A percentile compares a stretch with the other conserved stretches of the same genome.
Evolutionary conservation across 495 filamentous ascomycete species (phyloP).

Genomic region (Penicillium dipodomyicola): DNA sequence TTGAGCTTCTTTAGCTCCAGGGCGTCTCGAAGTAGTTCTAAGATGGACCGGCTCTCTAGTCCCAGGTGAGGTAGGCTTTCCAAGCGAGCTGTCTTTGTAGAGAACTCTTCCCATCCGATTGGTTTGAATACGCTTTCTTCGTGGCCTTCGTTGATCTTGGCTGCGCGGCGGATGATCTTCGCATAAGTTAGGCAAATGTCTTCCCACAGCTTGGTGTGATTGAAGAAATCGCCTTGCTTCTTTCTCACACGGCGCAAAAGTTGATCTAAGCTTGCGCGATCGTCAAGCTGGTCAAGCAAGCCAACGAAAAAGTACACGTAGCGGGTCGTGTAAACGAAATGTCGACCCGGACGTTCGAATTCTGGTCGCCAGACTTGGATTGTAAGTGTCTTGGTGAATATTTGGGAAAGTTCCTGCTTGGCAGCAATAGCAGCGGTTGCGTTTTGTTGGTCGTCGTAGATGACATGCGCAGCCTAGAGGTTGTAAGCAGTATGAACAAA

Average conservation of each 20-base stretch:
- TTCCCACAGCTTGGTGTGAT: conserved; percentile 83
- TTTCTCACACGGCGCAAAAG: conserved; percentile 79
- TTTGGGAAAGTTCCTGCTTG: conserved; percentile 75
- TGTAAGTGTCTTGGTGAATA: conserved; percentile 92
- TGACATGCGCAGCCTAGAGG: conserved; percentile 61
- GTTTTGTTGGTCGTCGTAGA: conserved; percentile 58
- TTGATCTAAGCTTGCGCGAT: conserved; percentile 74
- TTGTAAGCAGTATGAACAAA: conserved; percentile 17
- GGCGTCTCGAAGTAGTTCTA: conserved; percentile 78
- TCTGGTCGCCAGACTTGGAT: conserved; percentile 97
- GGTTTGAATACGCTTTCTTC: conserved; percentile 79
- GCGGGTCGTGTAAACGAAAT: conserved; percentile 89
- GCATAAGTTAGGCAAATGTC: conserved; percentile 72
- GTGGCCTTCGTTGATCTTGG: conserved; percentile 59
- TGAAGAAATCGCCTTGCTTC: conserved; percentile 77
- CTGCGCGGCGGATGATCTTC: conserved; percentile 67
- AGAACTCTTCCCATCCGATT: conserved; percentile 79
- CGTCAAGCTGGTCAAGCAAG: conserved; percentile 71
- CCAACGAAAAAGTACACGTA: conserved; percentile 80
- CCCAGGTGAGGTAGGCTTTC: conserved; percentile 50
- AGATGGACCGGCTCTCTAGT: conserved; percentile 37
- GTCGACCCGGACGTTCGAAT: conserved; percentile 82
- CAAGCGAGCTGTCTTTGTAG: conserved; percentile 54
- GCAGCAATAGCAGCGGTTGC: conserved; percentile 57
- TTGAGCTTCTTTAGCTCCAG: conserved; percentile 91